phyloP scores from a whole-genome alignment of 768 basidiomycete species.

The Termitomyces sp. region DNA sequence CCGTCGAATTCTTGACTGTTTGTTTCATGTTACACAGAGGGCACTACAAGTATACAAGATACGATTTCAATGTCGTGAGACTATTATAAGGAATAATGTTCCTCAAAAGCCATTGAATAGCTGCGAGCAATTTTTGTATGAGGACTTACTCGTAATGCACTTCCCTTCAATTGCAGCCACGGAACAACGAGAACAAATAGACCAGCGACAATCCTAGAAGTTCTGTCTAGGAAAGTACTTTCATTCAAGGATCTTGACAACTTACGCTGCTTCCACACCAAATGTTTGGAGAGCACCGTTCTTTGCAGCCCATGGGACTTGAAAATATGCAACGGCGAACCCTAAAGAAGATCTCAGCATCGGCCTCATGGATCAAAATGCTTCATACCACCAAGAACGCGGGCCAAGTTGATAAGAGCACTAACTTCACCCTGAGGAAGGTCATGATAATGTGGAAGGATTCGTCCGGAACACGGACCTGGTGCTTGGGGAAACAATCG shows the following conservation, averaged over 20 bases:
- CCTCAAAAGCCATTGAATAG: background rate
- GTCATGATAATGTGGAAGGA: background rate
- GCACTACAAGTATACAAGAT: background rate
- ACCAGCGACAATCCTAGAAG: conserved; percentile 38
- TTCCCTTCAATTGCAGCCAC: conserved; percentile 43
- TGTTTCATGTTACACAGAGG: background rate
- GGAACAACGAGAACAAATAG: conserved; percentile 50
- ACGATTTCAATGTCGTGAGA: background rate
- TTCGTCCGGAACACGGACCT: background rate
- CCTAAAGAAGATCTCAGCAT: conserved; percentile 20
- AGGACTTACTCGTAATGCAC: conserved; percentile 32
- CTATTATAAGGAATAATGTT: conserved; percentile 8
- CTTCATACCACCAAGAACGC: conserved; percentile 42
- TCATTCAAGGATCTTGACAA: conserved; percentile 1
- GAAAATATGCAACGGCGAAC: conserved; percentile 62
- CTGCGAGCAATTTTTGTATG: background rate
- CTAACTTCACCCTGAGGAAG: conserved; percentile 51
- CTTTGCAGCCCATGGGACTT: conserved; percentile 58
- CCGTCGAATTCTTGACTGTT: background rate
- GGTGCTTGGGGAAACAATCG: conserved; percentile 23
- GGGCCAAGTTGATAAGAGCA: conserved; percentile 51
- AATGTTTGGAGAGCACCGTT: conserved; percentile 58
- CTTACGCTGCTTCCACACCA: conserved; percentile 57
- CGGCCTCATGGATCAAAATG: background rate
- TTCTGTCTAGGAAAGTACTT: background rate